Conservation (phyloP, 257 asterid species). For the Fraxinus americana region DNA sequence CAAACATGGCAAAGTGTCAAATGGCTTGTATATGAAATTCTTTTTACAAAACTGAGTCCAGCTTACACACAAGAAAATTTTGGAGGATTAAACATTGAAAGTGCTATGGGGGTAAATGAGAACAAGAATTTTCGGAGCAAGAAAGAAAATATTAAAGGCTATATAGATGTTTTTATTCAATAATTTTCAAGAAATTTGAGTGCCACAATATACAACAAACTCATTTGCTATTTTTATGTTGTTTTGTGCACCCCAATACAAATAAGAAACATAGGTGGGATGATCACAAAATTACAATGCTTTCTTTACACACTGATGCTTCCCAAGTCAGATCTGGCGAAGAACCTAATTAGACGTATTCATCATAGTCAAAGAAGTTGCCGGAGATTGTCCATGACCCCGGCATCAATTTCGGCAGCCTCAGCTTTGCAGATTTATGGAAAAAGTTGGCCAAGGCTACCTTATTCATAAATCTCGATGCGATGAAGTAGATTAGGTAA, state of each 20-base stretch:
- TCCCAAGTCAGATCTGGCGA: not conserved
- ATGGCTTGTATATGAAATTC: too few species aligned
- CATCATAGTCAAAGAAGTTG: too few species aligned
- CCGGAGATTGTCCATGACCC: too few species aligned
- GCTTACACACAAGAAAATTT: too few species aligned
- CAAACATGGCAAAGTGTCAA: too few species aligned
- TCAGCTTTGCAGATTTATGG: not conserved
- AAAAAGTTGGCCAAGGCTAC: too few species aligned
- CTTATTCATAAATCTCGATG: not conserved
- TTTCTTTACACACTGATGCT: not conserved
- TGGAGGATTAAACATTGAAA: too few species aligned
- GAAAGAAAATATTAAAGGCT: not conserved
- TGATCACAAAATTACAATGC: not conserved
- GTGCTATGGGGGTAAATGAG: too few species aligned
- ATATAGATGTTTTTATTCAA: not conserved
- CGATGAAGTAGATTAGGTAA: not conserved
- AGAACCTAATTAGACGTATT: too few species aligned
- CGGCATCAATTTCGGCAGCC: not conserved
- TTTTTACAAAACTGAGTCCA: not conserved
- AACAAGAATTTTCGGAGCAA: too few species aligned
- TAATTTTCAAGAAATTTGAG: not conserved
- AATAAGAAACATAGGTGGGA: not conserved
- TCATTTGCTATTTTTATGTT: not conserved
- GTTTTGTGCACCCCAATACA: constrained; percentile 7
- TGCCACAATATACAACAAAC: not conserved